Base-by-base conservation (phyloP, 1,284 basidiomycete genomes). In the Bjerkandera adusta region DNA sequence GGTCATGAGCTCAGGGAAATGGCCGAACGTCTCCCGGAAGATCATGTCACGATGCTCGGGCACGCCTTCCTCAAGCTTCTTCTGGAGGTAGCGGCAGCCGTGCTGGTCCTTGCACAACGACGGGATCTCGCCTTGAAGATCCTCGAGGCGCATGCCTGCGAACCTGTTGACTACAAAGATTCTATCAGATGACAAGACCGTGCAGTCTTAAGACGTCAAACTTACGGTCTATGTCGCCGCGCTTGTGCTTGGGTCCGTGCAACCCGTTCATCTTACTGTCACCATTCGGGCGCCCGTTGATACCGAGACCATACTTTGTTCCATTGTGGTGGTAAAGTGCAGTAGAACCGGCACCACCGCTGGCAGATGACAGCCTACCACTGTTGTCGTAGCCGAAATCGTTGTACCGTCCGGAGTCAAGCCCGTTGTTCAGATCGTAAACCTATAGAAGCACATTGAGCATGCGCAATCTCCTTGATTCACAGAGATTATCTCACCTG, bases 1-100 rank as follows among this genome's bases (percentile, higher is more conserved):
- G 37, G 92, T 99, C 97, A 99, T 99, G 55, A 99, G 79, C 61
- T 99, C 97, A 43, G 96, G 91, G 67, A 99, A 99, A 65, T 98
- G 95, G 46, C 88, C 85, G 61, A 97, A 99, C 2, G 96, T 98
- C 74, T 99, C 97, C 54, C 89, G 81, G 77, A 98, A 99, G 68
- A 99, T 99, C 89, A 99, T 95, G 64, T 99, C 97, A 48, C 97
- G 85, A 70, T 97, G 92, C 66, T 95, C 90, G 12, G 93, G 81
- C 52, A 89, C 81, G 50, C 90, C 91, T 63, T 99, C 97, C 67
- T 99, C 97, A 32, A 99, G 79, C 71, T 99, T 99, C 83, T 99
- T 99, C 69, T 99, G 97, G 48, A 99, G 72, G 66, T 97, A 99
- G 30, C 97, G 85, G 65, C 97, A 99, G 3, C 97, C 97, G 67